Evolutionary conservation across 2,329 filamentous ascomycete species (phyloP), one percentile per base, ranked within the genome.

Genomic region (Xylaria multiplex): DNA sequence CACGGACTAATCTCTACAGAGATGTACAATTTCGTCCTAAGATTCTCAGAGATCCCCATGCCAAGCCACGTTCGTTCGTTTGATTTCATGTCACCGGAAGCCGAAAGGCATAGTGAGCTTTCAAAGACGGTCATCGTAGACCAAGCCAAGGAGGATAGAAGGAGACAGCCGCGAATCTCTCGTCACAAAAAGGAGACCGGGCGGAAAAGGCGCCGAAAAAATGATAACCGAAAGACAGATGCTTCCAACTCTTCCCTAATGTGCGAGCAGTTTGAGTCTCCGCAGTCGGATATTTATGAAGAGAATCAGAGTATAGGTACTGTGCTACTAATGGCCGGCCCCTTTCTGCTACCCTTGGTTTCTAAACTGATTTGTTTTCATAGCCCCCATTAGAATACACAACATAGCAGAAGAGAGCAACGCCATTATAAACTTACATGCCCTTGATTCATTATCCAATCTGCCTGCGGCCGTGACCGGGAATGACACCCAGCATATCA

Each of bases 61-160:
- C 37, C 37, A 1, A 4, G 13, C 5, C 27, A 61, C 13, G 13
- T 53, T 16, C 22, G 32, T 6, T 13, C 37, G 7, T 60, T 60
- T 24, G 30, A 58, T n/a, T 58, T 58, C 30, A 37, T 37, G 7
- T 14, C 43, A 16, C 43, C 55, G 24, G 32, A 59, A 42, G 45
- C 30, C 13, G 16, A 50, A 59, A 50, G 32, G 50, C 6, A 27
- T 11, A 19, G 30, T 27, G 11, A 24, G 11, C 19, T 46, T 46
- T 54, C 40, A 16, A 45, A 53, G 3, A 37, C 4, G 16, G 16
- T 48, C 11, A 35, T 48, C 9, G n/a, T 37, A 37, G n/a, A 53
- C 16, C 30, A 53, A 53, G 50, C 50, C 7, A 53, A 37, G 32
- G 30, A 53, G 22, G 50, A 53, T 6, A 6, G 32, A 30, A 14